Evolutionary conservation across 176 grass and related monocot genomes (phyloP), one percentile per base, ranked within the genome.

Genomic region (Ensete glaucum): DNA sequence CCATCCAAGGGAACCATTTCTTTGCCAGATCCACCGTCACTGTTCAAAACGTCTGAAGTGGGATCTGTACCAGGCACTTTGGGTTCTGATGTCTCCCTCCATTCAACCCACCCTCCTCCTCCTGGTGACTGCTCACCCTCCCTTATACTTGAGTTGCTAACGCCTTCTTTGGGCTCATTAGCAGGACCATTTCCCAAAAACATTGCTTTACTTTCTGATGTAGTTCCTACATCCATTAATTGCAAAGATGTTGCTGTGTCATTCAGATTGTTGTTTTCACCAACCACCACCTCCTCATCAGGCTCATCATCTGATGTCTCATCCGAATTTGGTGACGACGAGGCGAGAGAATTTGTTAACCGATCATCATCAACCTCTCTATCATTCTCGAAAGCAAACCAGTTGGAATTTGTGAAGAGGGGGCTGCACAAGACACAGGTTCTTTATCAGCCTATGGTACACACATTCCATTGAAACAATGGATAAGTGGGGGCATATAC

Each of bases 341-440:
- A 96, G 73, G 92, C 81, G 73, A 84, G 64, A 62, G 87, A 90
- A 25, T 67, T 81, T 54, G 75, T 78, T 75, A 82, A 84, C 85
- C 78, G 83, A 67, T 89, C 86, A 75, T 89, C 86, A 75, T 85
- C 87, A 54, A 69, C 85, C 21, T 83, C 88, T 76, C 85, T 88
- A 78, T 94, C 95, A 53, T 88, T 88, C 81, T 99, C 95, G 78
- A 99, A 99, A 20, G 95, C 89, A 88, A 99, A 99, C 95, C 95
- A 99, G 53, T 99, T 99, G 68, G 95, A 94, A 82, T 94, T 99
- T 85, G 95, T 94, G 80, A 99, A 99, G 27, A 94, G 84, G 80
- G 95, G 88, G 55, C 91, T 91, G 80, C 73, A 81, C 78, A 62
- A 80, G 25, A 79, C 25, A 78, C 27, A 84, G 54, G 85, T 59